Evolutionary conservation across 2,329 filamentous ascomycete species (phyloP).

Genomic region (Verruconis gallopava): DNA sequence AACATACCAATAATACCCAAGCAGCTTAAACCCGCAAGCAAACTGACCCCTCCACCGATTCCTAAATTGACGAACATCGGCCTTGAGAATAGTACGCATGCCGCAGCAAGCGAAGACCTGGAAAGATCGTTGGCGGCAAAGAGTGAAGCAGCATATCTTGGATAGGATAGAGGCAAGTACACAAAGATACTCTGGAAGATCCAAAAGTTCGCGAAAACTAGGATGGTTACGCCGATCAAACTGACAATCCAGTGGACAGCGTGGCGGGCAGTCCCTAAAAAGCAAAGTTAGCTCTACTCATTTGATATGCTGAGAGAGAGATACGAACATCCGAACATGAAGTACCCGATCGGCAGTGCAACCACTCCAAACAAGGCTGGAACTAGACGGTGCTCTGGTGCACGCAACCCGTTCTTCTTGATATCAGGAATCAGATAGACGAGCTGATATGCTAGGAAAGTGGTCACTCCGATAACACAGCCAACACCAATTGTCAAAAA

Average conservation of each 20-base stretch:
- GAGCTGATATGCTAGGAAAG: conserved; percentile 16
- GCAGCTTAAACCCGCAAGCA: conserved; percentile 3
- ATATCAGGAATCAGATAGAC: conserved; percentile 16
- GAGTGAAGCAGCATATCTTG: conserved; percentile 8
- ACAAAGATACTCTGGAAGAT: conserved; percentile 10
- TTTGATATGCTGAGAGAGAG: too few relatives aligned
- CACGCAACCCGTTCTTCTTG: conserved; percentile 14
- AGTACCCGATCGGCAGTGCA: conserved; percentile 19
- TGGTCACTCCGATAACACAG: conserved; percentile 15
- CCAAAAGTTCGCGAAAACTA: conserved; percentile 26
- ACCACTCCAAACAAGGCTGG: conserved; percentile 21
- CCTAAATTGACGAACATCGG: conserved; percentile 8
- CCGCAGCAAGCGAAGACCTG: conserved; percentile 4
- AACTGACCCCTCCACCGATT: conserved; percentile 3
- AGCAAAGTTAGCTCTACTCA: too few relatives aligned
- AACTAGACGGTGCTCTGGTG: conserved; percentile 20
- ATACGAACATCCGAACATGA: conserved; percentile 26
- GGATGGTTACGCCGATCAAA: conserved; percentile 44
- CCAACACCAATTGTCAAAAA: conserved; percentile 22
- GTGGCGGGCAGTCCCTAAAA: conserved; percentile 35
- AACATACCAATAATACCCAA: conserved; percentile 9
- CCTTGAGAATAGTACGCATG: conserved; percentile 6
- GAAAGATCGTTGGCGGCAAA: conserved; percentile 9
- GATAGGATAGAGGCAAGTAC: conserved; percentile 9
- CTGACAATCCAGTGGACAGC: conserved; percentile 42